These are phyloP conservation scores for Xanthoconium stramineum DNA, from an alignment of 768 basidiomycete genomes.

Conservation along the genomic window DNA sequence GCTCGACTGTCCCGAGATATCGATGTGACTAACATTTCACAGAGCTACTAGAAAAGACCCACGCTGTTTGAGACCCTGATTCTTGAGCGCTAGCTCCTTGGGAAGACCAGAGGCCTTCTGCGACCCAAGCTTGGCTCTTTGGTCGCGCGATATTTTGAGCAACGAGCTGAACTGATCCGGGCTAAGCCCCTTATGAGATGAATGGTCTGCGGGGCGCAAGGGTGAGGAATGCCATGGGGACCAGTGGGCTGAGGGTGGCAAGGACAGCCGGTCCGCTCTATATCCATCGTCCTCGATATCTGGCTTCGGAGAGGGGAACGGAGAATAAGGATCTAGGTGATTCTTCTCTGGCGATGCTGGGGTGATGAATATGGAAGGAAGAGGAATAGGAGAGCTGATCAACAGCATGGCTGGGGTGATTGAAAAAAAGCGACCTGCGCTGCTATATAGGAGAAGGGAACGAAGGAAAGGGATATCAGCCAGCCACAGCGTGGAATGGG, in stretches of 20 bases:
- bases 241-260: constrained; percentile 34
- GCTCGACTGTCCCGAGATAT: constrained; percentile 48
- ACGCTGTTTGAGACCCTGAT: constrained; percentile 75
- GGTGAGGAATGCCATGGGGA: constrained; percentile 45
- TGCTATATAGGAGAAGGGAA: constrained; percentile 8
- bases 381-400: constrained; percentile 31
- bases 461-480: background rate
- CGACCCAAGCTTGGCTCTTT: constrained; percentile 41
- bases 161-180: constrained; percentile 61
- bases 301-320: constrained; percentile 42
- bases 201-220: constrained; percentile 41
- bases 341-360: constrained; percentile 57
- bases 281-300: constrained; percentile 47
- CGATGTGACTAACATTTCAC: background rate
- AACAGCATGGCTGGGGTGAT: constrained; percentile 39
- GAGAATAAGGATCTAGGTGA: constrained; percentile 56
- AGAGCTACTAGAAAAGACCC: constrained; percentile 24
- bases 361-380: constrained; percentile 72
- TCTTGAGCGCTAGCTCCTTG: constrained; percentile 71
- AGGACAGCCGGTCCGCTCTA: constrained; percentile 56
- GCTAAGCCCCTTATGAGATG: constrained; percentile 52
- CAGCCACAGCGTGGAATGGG: no score
- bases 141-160: constrained; percentile 58
- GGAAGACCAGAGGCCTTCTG: constrained; percentile 59
- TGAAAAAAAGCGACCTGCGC: constrained; percentile 53